Evolutionary conservation across 2,329 filamentous ascomycete genomes (phyloP).

Genomic region (Escovopsis sp.): DNA sequence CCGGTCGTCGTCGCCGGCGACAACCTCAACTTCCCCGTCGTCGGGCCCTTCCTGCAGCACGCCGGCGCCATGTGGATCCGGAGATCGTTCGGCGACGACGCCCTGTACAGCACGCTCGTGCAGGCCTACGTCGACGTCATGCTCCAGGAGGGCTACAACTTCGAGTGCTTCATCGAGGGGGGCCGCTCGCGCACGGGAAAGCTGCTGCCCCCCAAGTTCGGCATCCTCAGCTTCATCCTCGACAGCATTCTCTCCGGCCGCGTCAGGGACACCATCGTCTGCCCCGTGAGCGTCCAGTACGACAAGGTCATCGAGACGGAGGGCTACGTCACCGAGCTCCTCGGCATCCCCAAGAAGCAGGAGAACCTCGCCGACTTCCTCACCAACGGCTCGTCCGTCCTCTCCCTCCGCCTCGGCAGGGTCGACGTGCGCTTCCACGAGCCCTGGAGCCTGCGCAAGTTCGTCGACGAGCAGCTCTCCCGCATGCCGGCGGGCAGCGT

Average conservation of each 20-base stretch:
- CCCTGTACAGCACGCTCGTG: slow-evolving; percentile 80
- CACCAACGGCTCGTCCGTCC: slow-evolving; percentile 66
- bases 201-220: slow-evolving; percentile 84
- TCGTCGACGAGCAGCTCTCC: slow-evolving; percentile 61
- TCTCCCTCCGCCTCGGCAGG: slow-evolving; percentile 75
- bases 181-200: slow-evolving; percentile 88
- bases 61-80: slow-evolving; percentile 97
- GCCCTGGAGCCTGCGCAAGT: slow-evolving; percentile 78
- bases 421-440: slow-evolving; percentile 95
- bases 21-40: slow-evolving; percentile 84
- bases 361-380: slow-evolving; percentile 86
- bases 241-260: slow-evolving; percentile 80
- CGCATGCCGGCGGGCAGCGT: slow-evolving; percentile 29
- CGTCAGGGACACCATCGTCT: slow-evolving; percentile 82
- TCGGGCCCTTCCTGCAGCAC: slow-evolving; percentile 83
- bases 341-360: slow-evolving; percentile 89
- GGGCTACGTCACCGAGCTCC: slow-evolving; percentile 85
- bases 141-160: slow-evolving; percentile 78
- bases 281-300: slow-evolving; percentile 92
- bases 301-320: slow-evolving; percentile 98
- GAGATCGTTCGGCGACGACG: slow-evolving; percentile 80
- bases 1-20: slow-evolving; percentile 91
- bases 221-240: slow-evolving; percentile 80
- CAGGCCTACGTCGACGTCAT: slow-evolving; percentile 92
- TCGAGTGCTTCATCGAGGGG: slow-evolving; percentile 96